Evolutionary conservation across 2,329 filamentous ascomycete genomes (phyloP), one percentile per base, ranked within the genome.

Genomic region (Pseudogymnoascus sp.): DNA sequence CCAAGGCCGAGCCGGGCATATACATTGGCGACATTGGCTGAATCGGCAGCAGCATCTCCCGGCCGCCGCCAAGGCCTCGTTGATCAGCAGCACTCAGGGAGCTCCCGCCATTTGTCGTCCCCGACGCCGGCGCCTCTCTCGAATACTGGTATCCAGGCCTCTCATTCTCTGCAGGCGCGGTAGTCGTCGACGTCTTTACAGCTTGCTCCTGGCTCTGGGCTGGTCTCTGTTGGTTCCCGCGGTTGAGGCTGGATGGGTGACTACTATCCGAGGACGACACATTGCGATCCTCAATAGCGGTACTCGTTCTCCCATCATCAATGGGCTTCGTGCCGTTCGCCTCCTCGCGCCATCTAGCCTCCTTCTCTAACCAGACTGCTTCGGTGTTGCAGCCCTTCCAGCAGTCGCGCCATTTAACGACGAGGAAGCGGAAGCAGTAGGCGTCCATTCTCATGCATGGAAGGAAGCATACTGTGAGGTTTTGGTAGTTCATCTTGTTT

Each of bases 401-500:
- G 78, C 93, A 98, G 70, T 96, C 89, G 70, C 92, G 88, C 93
- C 93, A 98, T 74, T 98, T 90, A 73, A 92, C 91, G 19, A 98
- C 93, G 11, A 98, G 81, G 69, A 96, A 97, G 71, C 93, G 92
- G 82, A 98, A 98, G 75, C 92, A 96, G 75, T 93, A 96, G 0
- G 88, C 88, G 72, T 98, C 93, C 65, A 98, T 95, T 77, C 93
- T 96, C 85, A 98, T 92, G 76, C 92, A 96, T 3, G 93, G 93
- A 76, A 96, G 92, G 77, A 97, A 97, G 79, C 93, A 98, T 70
- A 97, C 96, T 78, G 92, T 96, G 23, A 98, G 80, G 69, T 97
- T 97, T 73, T 91, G 87, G 74, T 93, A 96, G 74, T 96, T 92
- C 93, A 98, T 98, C 79, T 96, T 96, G 83, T 97, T 98, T 80